A percentile compares a stretch with the other conserved stretches of the same genome.
Conservation (phyloP, 305 asterid species). For the Fraxinus nigra region DNA sequence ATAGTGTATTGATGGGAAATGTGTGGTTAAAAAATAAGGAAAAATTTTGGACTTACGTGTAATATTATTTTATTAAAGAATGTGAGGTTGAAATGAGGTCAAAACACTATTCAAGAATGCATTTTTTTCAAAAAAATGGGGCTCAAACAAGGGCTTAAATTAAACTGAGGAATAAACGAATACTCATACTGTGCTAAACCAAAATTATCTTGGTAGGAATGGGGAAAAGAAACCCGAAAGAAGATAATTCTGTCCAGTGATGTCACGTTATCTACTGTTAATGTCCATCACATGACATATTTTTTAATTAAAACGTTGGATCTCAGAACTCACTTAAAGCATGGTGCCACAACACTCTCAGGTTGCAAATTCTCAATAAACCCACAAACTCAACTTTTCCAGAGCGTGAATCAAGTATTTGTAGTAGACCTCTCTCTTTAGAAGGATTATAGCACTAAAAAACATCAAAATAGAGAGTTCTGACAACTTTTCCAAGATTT, state of each 20-base stretch:
- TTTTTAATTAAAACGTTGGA: background rate
- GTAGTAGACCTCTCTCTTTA: background rate
- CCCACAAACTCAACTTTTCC: background rate
- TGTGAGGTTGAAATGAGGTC: no score
- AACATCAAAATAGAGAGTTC: background rate
- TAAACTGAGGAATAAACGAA: background rate
- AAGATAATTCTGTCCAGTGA: background rate
- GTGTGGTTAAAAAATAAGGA: no score
- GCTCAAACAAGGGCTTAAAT: no score
- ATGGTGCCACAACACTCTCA: background rate
- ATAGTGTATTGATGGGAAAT: no score
- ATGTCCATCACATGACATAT: background rate
- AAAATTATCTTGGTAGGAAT: background rate
- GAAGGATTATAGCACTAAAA: background rate
- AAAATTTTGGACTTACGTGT: no score
- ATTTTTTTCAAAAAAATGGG: no score
- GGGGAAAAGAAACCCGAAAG: background rate
- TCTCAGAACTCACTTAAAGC: background rate
- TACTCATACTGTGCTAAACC: background rate
- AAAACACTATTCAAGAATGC: no score
- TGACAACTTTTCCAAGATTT: background rate
- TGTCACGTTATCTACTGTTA: background rate
- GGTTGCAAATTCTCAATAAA: background rate
- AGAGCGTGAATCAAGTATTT: background rate
- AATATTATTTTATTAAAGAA: no score